Percentiles rank a stretch among this genome's conserved stretches.
Evolutionary conservation across 345 rosid genomes (phyloP).

Genomic region (Cardamine chenopodiifolia): DNA sequence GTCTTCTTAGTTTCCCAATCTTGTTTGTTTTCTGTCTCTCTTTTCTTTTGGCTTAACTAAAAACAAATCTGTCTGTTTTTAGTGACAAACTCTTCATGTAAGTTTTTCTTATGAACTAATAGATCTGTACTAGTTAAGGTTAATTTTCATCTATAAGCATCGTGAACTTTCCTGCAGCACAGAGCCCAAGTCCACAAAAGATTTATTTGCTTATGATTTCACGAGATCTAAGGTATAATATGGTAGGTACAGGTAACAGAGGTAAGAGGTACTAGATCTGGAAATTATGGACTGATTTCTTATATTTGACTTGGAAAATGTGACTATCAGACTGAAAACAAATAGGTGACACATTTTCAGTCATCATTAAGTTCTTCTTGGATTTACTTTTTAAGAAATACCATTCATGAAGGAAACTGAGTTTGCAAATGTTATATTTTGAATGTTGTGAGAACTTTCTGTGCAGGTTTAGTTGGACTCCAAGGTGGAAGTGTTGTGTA

Average conservation of each 20-base stretch:
- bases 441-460: constrained; percentile 23
- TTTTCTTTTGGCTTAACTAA: constrained; percentile 1
- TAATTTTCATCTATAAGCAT: constrained; percentile 3
- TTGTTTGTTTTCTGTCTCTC: neutral
- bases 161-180: constrained; percentile 19
- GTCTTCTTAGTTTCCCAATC: neutral
- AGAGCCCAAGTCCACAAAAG: neutral
- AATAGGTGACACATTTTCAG: neutral
- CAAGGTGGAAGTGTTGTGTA: constrained; percentile 23
- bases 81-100: constrained; percentile 6
- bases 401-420: constrained; percentile 5
- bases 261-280: constrained; percentile 20
- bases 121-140: neutral
- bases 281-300: constrained; percentile 6
- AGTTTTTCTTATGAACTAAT: neutral
- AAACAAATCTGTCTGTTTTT: neutral
- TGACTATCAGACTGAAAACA: no score
- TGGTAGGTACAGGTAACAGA: constrained; percentile 1
- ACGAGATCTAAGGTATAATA: constrained; percentile 20
- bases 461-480: constrained; percentile 50
- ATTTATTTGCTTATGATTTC: constrained; percentile 9
- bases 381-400: constrained; percentile 16
- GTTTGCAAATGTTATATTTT: constrained; percentile 14
- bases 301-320: neutral
- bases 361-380: neutral